phyloP scores from a whole-genome alignment of 148 eudicot species.

The Gaultheria prostrata region DNA sequence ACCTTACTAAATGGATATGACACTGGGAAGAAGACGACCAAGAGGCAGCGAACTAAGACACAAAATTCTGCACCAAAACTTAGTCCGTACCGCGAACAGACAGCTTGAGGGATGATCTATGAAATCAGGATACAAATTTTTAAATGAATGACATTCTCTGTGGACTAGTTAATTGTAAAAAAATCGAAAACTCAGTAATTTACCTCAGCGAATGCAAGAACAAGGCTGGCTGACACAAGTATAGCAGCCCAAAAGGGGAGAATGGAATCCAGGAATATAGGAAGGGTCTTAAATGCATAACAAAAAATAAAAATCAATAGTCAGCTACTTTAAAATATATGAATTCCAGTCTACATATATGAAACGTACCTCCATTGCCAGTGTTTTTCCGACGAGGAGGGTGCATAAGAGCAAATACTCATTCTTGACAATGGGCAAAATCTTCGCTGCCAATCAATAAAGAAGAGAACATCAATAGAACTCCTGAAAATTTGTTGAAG shows the following conservation, averaged over 20 bases:
- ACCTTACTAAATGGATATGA: neutral
- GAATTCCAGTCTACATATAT: neutral
- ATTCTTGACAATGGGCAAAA: neutral
- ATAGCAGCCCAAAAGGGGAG: constrained; percentile 3
- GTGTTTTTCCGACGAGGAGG: neutral
- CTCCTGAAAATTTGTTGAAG: neutral
- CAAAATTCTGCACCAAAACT: constrained; percentile 1
- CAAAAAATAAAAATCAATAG: neutral
- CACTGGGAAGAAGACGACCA: neutral
- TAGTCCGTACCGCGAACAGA: neutral
- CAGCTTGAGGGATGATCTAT: constrained; percentile 6
- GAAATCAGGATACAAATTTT: neutral
- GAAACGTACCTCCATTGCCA: neutral
- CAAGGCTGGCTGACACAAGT: neutral
- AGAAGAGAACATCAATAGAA: neutral
- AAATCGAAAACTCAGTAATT: neutral
- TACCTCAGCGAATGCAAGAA: neutral
- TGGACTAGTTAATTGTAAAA: neutral
- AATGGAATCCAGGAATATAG: neutral
- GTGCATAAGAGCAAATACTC: neutral
- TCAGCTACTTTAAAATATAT: neutral
- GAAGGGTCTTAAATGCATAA: neutral
- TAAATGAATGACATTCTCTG: neutral
- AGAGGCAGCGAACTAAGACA: neutral
- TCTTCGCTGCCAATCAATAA: neutral